A percentile compares a stretch with the other conserved stretches of the same genome.
These are phyloP conservation scores for Alternaria solani DNA, from an alignment of 2,329 filamentous ascomycete species.

Conservation along the genomic window DNA sequence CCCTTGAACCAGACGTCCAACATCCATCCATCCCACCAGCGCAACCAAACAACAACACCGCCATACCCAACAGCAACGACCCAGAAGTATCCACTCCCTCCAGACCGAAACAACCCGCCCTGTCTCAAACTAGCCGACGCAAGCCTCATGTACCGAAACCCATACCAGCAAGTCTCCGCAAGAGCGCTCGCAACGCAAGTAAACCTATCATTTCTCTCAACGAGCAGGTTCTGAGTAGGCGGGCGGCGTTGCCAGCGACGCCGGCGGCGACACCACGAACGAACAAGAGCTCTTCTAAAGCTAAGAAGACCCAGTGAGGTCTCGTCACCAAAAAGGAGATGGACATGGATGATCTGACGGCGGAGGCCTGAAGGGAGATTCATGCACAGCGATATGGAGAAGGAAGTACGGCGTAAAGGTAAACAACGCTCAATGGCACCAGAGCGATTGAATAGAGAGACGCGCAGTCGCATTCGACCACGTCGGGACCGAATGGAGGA, in stretches of 20 bases:
- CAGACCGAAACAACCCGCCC: not conserved
- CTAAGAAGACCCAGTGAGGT: not conserved
- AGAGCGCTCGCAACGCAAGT: not conserved
- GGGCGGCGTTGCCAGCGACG: not conserved
- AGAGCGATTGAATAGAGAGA: not conserved
- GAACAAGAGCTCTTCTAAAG: not conserved
- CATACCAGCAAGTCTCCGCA: not conserved
- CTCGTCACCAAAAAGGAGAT: not conserved
- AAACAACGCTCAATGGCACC: no score
- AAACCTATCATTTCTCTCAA: not conserved
- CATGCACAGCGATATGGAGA: no score
- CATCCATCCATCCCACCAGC: not conserved
- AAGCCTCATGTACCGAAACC: not conserved
- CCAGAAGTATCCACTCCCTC: not conserved
- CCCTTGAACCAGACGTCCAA: no score
- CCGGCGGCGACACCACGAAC: not conserved
- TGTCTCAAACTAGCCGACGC: not conserved
- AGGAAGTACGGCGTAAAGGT: no score
- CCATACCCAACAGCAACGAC: fast-evolving
- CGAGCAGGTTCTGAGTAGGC: not conserved
- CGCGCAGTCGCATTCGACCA: not conserved
- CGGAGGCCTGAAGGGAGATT: no score
- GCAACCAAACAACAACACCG: not conserved
- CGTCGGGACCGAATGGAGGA: not conserved
- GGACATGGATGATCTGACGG: not conserved